A percentile compares a stretch with the other conserved stretches of the same genome.
phyloP scores from a whole-genome alignment of 129 eudicot species.

The Artemisia argyi region DNA sequence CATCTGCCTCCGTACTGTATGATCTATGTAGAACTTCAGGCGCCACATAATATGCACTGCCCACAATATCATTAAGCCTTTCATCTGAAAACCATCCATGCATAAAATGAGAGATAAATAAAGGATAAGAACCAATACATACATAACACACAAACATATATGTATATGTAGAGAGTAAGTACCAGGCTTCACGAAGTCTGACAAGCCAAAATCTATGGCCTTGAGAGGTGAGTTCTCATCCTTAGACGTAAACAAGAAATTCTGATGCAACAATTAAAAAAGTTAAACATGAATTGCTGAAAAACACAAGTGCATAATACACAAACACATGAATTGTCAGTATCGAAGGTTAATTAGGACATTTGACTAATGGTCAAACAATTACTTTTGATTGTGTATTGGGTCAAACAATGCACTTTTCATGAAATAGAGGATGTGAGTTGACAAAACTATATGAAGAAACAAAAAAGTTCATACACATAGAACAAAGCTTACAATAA shows the following conservation, averaged over 20 bases:
- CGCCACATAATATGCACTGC: slow-evolving; percentile 96
- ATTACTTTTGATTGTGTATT: not conserved
- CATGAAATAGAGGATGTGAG: not conserved
- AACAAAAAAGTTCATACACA: no score
- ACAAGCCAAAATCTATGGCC: slow-evolving; percentile 94
- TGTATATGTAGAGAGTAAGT: slow-evolving; percentile 13
- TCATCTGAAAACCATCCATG: slow-evolving; percentile 61
- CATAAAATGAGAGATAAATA: not conserved
- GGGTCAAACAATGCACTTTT: not conserved
- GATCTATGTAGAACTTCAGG: slow-evolving; percentile 98
- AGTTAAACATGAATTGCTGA: slow-evolving; percentile 3
- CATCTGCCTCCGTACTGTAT: slow-evolving; percentile 90
- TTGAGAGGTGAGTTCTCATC: slow-evolving; percentile 78
- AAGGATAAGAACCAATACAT: not conserved
- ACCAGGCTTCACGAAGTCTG: slow-evolving; percentile 97
- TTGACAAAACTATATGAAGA: not conserved
- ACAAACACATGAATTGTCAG: not conserved
- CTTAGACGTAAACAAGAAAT: slow-evolving; percentile 84
- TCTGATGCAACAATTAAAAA: slow-evolving; percentile 50
- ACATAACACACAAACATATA: not conserved
- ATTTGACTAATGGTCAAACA: slow-evolving; percentile 7
- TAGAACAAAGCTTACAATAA: no score
- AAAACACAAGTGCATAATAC: not conserved
- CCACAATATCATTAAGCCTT: slow-evolving; percentile 93
- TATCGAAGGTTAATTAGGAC: not conserved